Conservation (phyloP, 768 basidiomycete genomes). For the Sistotremastrum niveocremeum region DNA sequence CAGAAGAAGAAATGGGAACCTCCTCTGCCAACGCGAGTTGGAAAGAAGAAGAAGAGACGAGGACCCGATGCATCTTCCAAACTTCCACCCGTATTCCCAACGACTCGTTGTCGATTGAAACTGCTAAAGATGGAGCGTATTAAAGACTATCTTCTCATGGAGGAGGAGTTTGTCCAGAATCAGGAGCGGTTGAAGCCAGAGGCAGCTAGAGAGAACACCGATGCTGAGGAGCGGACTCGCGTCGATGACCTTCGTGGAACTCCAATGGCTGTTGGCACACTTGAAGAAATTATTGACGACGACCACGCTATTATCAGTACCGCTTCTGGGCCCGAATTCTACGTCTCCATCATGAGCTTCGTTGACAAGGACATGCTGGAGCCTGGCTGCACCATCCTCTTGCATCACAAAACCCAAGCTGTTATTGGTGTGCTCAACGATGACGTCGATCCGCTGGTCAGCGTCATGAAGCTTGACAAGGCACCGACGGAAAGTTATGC, state of each 20-base stretch:
- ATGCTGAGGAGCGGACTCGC: conserved; percentile 84
- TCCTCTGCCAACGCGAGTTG: conserved; percentile 89
- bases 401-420: conserved; percentile 92
- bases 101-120: conserved; percentile 88
- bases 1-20: conserved; percentile 97
- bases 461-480: conserved; percentile 98
- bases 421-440: conserved; percentile 94
- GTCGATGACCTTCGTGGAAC: conserved; percentile 91
- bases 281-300: conserved; percentile 97
- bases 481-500: conserved; percentile 98
- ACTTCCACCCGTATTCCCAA: conserved; percentile 86
- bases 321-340: conserved; percentile 88
- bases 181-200: conserved; percentile 86
- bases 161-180: conserved; percentile 89
- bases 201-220: conserved; percentile 82
- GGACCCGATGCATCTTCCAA: conserved; percentile 88
- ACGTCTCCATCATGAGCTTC: conserved; percentile 94
- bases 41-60: conserved; percentile 85
- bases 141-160: conserved; percentile 92
- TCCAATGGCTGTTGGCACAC: conserved; percentile 95
- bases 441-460: conserved; percentile 91
- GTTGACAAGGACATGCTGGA: conserved; percentile 98
- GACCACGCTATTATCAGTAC: conserved; percentile 99
- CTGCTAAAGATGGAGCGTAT: conserved; percentile 95
- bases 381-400: conserved; percentile 85